Evolutionary conservation across 768 basidiomycete species (phyloP).

Genomic region (Pleurotus tuoliensis): DNA sequence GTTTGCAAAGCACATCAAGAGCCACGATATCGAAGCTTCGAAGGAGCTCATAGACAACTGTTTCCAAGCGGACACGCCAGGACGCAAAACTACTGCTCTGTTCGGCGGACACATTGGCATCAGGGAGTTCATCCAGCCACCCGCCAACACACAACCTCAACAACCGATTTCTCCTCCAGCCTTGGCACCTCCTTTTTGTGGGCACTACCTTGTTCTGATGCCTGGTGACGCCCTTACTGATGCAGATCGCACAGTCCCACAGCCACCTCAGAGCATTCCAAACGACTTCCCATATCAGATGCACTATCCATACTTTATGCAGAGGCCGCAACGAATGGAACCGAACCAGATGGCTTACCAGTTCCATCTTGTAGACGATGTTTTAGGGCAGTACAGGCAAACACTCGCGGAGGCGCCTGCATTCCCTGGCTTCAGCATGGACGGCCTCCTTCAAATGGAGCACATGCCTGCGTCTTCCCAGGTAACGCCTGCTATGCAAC

Average conservation of each 20-base stretch:
- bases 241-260: too few species aligned
- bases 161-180: neutral
- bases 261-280: too few species aligned
- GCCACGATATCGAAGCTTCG: conserved; percentile 37
- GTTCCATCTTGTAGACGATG: neutral
- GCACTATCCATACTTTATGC: neutral
- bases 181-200: neutral
- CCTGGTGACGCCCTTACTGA: too few species aligned
- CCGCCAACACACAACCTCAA: neutral
- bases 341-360: neutral
- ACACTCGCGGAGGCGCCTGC: neutral
- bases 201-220: neutral
- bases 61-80: conserved; percentile 23
- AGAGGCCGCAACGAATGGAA: neutral
- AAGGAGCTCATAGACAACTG: conserved; percentile 27
- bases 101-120: conserved; percentile 6
- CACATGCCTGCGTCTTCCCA: neutral
- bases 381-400: neutral
- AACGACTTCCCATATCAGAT: neutral
- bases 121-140: neutral
- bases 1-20: conserved; percentile 50
- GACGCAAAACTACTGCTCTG: conserved; percentile 11
- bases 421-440: neutral
- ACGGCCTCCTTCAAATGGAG: neutral
- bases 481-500: neutral